These are phyloP conservation scores for Alternaria hordeiaustralica DNA, from an alignment of 2,329 filamentous ascomycete species.

Conservation along the genomic window DNA sequence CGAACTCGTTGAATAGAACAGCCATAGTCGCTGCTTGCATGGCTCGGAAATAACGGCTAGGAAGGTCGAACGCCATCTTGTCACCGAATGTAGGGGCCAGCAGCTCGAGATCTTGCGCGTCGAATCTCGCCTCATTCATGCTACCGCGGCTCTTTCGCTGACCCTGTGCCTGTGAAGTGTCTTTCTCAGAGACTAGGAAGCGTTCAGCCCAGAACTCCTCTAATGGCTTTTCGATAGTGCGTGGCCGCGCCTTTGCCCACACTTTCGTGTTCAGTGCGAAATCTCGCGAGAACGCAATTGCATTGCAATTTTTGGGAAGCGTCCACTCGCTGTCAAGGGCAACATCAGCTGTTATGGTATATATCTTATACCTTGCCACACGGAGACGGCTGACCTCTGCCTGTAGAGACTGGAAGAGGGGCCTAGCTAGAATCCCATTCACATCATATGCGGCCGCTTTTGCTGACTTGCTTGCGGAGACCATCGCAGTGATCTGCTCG, in stretches of 20 bases:
- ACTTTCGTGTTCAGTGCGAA: conserved; percentile 29
- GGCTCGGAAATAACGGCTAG: conserved; percentile 19
- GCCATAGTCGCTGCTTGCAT: conserved; percentile 32
- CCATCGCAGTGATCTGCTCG: conserved; percentile 19
- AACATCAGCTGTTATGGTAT: conserved; percentile 15
- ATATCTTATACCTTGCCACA: conserved; percentile 16
- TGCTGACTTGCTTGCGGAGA: conserved; percentile 15
- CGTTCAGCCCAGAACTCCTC: conserved; percentile 39
- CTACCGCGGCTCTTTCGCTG: background rate
- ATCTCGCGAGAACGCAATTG: conserved; percentile 31
- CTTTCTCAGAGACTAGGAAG: conserved; percentile 22
- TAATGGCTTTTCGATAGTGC: conserved; percentile 24
- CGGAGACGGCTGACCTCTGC: conserved; percentile 35
- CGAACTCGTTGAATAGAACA: conserved; percentile 34
- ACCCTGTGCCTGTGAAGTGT: background rate
- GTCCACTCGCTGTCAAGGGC: conserved; percentile 31
- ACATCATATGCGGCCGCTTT: conserved; percentile 24
- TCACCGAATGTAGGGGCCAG: conserved; percentile 15
- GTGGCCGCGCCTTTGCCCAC: conserved; percentile 31
- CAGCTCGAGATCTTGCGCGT: conserved; percentile 23
- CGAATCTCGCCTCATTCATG: conserved; percentile 13
- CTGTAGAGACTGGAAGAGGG: conserved; percentile 34
- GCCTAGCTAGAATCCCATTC: conserved; percentile 12
- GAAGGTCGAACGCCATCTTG: conserved; percentile 12
- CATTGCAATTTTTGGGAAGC: conserved; percentile 21